Conservation (phyloP, 2,329 filamentous ascomycete genomes). For the Pyricularia sp. region DNA sequence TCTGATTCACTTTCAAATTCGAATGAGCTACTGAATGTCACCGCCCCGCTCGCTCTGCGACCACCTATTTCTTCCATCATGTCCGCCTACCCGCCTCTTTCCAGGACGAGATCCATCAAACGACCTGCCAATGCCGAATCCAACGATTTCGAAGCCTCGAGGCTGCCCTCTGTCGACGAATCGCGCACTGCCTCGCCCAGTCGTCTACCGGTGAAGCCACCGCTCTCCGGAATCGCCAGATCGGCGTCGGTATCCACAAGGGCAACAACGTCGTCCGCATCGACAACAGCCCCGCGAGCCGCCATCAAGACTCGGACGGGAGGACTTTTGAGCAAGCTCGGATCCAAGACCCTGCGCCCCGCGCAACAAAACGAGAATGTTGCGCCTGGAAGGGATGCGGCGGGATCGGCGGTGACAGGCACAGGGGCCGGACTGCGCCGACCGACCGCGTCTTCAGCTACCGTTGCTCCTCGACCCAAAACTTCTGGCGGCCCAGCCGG, state of each 20-base stretch:
- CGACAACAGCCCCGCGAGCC: neutral
- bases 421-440: slow-evolving; percentile 9
- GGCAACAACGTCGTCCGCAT: slow-evolving; percentile 2
- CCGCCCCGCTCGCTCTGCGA: neutral
- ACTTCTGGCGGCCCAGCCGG: slow-evolving; percentile 17
- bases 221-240: slow-evolving; percentile 8
- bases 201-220: slow-evolving; percentile 35
- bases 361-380: slow-evolving; percentile 2
- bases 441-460: slow-evolving; percentile 8
- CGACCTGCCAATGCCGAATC: slow-evolving; percentile 4
- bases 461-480: slow-evolving; percentile 15
- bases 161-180: slow-evolving; percentile 4
- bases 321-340: slow-evolving; percentile 3
- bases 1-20: neutral
- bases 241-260: slow-evolving; percentile 15
- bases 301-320: slow-evolving; percentile 3
- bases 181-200: slow-evolving; percentile 35
- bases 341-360: neutral
- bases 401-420: neutral
- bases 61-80: neutral
- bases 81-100: slow-evolving; percentile 5
- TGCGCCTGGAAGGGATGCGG: neutral
- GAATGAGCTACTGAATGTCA: neutral
- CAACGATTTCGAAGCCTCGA: neutral
- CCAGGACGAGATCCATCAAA: slow-evolving; percentile 7